phyloP scores from a whole-genome alignment of 208 protist genomes.

The Trypanosoma brucei region DNA sequence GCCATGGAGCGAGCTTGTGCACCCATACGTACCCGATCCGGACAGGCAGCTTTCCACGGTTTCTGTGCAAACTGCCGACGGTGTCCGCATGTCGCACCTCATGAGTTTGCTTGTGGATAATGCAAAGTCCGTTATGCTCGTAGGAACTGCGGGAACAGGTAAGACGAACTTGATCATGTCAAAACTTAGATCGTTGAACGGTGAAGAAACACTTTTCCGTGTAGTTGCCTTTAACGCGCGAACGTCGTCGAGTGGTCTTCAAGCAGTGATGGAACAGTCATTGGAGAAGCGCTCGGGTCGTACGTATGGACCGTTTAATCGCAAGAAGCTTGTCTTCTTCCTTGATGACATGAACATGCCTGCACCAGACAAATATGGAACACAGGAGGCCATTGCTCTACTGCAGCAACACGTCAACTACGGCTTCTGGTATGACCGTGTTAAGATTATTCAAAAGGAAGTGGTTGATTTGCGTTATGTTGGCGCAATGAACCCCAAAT shows the following conservation, averaged over 20 bases:
- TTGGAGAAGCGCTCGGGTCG: constrained; percentile 96
- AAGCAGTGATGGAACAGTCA: constrained; percentile 95
- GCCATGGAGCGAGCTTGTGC: constrained; percentile 91
- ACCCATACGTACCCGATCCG: constrained; percentile 87
- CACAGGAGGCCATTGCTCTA: constrained; percentile 96
- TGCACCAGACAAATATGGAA: constrained; percentile 97
- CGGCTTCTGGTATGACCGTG: constrained; percentile 96
- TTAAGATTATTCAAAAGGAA: constrained; percentile 94
- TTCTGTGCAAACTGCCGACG: constrained; percentile 94
- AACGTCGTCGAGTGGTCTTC: constrained; percentile 89
- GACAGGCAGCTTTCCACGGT: constrained; percentile 88
- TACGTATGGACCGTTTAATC: constrained; percentile 94
- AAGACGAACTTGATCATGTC: constrained; percentile 97
- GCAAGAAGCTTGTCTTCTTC: constrained; percentile 97
- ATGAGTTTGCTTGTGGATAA: constrained; percentile 93
- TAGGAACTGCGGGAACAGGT: constrained; percentile 95
- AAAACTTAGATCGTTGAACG: constrained; percentile 91
- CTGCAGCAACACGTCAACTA: constrained; percentile 98
- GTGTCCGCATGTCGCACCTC: constrained; percentile 93
- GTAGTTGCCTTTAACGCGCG: constrained; percentile 96
- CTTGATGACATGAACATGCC: constrained; percentile 99
- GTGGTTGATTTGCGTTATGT: constrained; percentile 95
- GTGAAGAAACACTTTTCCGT: constrained; percentile 89
- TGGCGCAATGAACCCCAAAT: constrained; percentile 97
- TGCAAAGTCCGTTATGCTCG: constrained; percentile 94